Base-by-base conservation (phyloP, 2,329 filamentous ascomycete species). In the Didymella sp. region DNA sequence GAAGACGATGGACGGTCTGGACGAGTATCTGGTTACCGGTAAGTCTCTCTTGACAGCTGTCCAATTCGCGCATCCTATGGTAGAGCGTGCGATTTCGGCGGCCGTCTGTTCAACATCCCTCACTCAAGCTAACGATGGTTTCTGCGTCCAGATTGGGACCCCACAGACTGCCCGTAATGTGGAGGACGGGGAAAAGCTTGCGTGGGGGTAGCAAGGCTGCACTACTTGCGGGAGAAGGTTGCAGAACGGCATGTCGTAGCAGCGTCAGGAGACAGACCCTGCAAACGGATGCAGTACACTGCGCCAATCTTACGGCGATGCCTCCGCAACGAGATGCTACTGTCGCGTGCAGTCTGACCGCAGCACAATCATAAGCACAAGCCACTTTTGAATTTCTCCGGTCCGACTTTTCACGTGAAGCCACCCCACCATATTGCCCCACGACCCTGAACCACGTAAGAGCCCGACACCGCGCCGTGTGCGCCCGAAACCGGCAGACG, bases 11-110 rank as follows among this genome's bases (percentile, higher is more conserved):
- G 86, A 90, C 68, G 80, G 67, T 0, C 76, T 91, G 47, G 89
- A 92, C 72, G 89, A 93, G 76, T 83, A 86, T 67, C 79, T 92
- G 24, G 88, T 92, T 1, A 92, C 89, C 2, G 70, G 70, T 72
- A 44, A 67, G 70, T 60, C 17, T 15, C 38, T 45, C 49, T 22
- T 50, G 53, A 42, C 48, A 57, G 47, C 37, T 47, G 42, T 51
- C 41, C 35, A 6, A 25, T 7, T 28, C 37, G 22, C 45, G 25
- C 37, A 33, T 31, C n/a, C 12, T 40, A 30, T 40, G 44, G 44
- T 17, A 44, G 24, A 42, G 47, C 31, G 41, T 59, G 59, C 61
- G 52, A 63, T 31, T 51, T 63, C 61, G 61, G 59, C 64, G 59
- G 45, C 22, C 27, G 44, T 48, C 24, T 40, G 5, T 42, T 25